These are phyloP conservation scores for Calonectria pseudoreteaudii DNA, from an alignment of 2,329 filamentous ascomycete species.

Conservation along the genomic window DNA sequence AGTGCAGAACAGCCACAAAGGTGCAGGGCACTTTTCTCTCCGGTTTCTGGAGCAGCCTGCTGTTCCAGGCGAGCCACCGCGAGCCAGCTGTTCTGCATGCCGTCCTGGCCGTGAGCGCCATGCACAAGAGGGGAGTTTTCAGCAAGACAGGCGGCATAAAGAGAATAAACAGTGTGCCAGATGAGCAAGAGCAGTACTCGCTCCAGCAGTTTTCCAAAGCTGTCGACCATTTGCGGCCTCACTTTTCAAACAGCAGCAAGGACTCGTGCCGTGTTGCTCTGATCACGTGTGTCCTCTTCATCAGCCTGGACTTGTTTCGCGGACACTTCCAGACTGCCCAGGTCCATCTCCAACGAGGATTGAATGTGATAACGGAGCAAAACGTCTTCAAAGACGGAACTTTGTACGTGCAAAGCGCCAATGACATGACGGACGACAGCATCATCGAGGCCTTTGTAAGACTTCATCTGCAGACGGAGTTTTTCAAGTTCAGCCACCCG, in stretches of 20 bases:
- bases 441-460: conserved; percentile 56
- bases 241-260: conserved; percentile 42
- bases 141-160: conserved; percentile 12
- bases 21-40: conserved; percentile 51
- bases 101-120: conserved; percentile 51
- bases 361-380: conserved; percentile 49
- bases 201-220: conserved; percentile 53
- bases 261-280: conserved; percentile 52
- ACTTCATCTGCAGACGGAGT: conserved; percentile 44
- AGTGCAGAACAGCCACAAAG: conserved; percentile 50
- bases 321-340: conserved; percentile 52
- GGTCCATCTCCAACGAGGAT: conserved; percentile 56
- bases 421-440: conserved; percentile 53
- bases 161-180: background rate
- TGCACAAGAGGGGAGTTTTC: conserved; percentile 40
- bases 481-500: conserved; percentile 34
- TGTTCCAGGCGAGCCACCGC: conserved; percentile 49
- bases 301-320: conserved; percentile 48
- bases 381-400: conserved; percentile 24
- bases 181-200: conserved; percentile 33
- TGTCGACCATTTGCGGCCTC: conserved; percentile 50
- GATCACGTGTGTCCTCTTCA: conserved; percentile 52
- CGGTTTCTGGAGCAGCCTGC: conserved; percentile 52
- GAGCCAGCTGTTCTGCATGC: conserved; percentile 57
- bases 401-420: conserved; percentile 22